Conservation (phyloP, 2,329 filamentous ascomycete genomes). For the Fusarium napiforme region DNA sequence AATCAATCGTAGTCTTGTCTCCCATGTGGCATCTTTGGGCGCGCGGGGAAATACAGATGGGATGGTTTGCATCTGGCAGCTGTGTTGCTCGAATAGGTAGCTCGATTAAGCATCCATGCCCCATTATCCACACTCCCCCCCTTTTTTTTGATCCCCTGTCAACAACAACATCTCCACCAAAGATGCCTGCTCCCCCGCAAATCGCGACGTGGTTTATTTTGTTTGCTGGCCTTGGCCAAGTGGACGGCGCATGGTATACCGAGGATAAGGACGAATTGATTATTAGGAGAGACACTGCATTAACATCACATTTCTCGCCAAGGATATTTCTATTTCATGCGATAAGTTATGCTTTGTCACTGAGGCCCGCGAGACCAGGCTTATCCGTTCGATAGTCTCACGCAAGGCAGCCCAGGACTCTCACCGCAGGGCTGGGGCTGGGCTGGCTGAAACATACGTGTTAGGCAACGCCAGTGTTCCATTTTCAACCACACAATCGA, state of each 20-base stretch:
- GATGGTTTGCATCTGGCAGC: constrained; percentile 29
- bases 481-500: constrained; percentile 9
- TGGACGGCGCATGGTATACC: constrained; percentile 25
- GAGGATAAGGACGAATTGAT: constrained; percentile 9
- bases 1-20: not conserved
- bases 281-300: not conserved
- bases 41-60: constrained; percentile 9
- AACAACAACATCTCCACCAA: constrained; percentile 16
- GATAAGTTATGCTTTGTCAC: constrained; percentile 1
- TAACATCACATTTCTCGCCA: not conserved
- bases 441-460: constrained; percentile 31
- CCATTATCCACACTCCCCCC: constrained; percentile 31
- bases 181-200: constrained; percentile 38
- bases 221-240: constrained; percentile 24
- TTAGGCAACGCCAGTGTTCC: constrained; percentile 12
- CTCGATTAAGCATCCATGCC: constrained; percentile 5
- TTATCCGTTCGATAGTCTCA: constrained; percentile 14
- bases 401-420: not conserved
- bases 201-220: constrained; percentile 22
- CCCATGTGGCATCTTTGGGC: constrained; percentile 19
- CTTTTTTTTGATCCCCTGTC: constrained; percentile 13
- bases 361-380: constrained; percentile 16
- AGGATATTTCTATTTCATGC: not conserved
- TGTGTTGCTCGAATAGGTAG: constrained; percentile 19
- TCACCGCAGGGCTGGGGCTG: constrained; percentile 12